These are phyloP conservation scores for Ophiostoma triangulosporum DNA, from an alignment of 2,329 filamentous ascomycete genomes.

Conservation along the genomic window DNA sequence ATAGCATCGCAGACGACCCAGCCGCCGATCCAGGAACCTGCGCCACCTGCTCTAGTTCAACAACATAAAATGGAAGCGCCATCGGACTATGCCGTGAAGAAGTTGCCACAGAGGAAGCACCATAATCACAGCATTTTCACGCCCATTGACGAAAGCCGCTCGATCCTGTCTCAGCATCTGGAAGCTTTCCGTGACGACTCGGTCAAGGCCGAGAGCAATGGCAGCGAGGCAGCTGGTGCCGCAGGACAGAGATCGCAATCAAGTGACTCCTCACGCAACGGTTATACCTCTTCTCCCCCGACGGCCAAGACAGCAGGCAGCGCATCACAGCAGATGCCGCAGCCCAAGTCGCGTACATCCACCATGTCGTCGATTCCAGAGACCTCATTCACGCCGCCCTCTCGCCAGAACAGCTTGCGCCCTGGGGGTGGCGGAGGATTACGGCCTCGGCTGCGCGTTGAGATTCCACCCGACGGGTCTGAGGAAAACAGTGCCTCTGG, in stretches of 20 bases:
- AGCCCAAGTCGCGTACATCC: conserved; percentile 34
- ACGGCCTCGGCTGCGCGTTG: conserved; percentile 75
- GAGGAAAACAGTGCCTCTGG: conserved; percentile 55
- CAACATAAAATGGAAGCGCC: conserved; percentile 5
- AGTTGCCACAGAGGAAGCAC: conserved; percentile 61
- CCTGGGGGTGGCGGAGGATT: conserved; percentile 39
- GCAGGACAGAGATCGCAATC: conserved; percentile 40
- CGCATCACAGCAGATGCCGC: conserved; percentile 25
- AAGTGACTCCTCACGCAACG: conserved; percentile 36
- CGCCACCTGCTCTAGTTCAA: conserved; percentile 38
- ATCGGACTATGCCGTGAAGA: conserved; percentile 33
- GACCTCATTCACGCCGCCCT: conserved; percentile 52
- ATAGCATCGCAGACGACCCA: conserved; percentile 1
- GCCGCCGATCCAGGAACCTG: conserved; percentile 29
- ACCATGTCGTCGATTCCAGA: conserved; percentile 52
- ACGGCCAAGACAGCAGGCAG: conserved; percentile 26
- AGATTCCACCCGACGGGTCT: conserved; percentile 85
- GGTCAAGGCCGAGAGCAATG: conserved; percentile 19
- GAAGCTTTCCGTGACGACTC: conserved; percentile 50
- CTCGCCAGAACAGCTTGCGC: conserved; percentile 64
- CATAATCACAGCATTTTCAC: conserved; percentile 93
- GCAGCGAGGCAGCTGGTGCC: neutral
- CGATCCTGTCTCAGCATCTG: conserved; percentile 74
- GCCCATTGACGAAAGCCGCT: conserved; percentile 85
- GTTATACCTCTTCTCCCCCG: conserved; percentile 38